Conservation (phyloP, 495 filamentous ascomycete genomes). For the Recurvomyces mirabilis region DNA sequence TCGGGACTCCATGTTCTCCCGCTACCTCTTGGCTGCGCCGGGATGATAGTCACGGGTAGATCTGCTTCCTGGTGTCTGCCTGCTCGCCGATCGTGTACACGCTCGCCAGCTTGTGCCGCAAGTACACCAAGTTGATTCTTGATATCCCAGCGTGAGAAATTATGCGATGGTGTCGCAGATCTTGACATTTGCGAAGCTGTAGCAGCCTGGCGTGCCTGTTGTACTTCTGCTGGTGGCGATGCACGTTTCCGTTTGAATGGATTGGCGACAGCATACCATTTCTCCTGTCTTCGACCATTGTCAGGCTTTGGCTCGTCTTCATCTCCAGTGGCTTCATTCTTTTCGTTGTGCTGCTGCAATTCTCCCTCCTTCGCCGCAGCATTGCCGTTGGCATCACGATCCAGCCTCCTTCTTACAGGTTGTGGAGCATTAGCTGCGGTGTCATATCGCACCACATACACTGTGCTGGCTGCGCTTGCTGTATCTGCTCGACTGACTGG, state of each 20-base stretch:
- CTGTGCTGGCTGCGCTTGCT: conserved; percentile 64
- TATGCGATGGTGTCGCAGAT: conserved; percentile 22
- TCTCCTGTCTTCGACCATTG: not conserved
- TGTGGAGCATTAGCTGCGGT: conserved; percentile 39
- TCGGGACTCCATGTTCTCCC: conserved; percentile 30
- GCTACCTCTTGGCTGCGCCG: conserved; percentile 46
- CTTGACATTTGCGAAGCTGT: not conserved
- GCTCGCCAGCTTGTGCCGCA: conserved; percentile 30
- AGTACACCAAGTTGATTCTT: conserved; percentile 29
- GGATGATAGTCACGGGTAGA: conserved; percentile 56
- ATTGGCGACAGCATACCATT: conserved; percentile 42
- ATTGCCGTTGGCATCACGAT: conserved; percentile 7
- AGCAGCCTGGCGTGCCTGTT: conserved; percentile 28
- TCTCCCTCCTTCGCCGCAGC: conserved; percentile 1
- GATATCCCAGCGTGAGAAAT: conserved; percentile 26
- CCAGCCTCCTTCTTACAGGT: conserved; percentile 8
- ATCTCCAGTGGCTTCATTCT: not conserved
- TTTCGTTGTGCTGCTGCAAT: conserved; percentile 14
- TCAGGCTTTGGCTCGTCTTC: conserved; percentile 8
- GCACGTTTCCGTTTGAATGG: conserved; percentile 44
- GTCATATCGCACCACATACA: conserved; percentile 76
- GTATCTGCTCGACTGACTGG: conserved; percentile 71
- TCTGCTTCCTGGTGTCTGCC: conserved; percentile 26
- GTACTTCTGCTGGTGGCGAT: conserved; percentile 45
- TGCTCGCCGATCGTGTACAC: conserved; percentile 22